Evolutionary conservation across 257 asterid species (phyloP).

Genomic region (Solanum raphanifolium): DNA sequence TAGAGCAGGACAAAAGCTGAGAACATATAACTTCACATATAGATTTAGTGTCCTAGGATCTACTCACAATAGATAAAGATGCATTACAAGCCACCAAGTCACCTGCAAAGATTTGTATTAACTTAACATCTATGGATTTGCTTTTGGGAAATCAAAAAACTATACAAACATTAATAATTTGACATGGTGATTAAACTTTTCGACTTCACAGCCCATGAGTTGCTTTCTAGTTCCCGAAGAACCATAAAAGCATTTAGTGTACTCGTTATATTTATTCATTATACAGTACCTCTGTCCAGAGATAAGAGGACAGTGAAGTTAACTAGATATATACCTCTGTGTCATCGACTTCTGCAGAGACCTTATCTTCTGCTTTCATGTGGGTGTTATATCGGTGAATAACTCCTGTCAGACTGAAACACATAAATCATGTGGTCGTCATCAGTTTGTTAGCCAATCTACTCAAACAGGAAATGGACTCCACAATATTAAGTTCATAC

Average conservation of each 20-base stretch:
- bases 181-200: neutral
- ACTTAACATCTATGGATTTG: neutral
- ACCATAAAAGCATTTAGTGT: neutral
- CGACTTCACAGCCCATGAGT: neutral
- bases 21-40: neutral
- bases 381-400: constrained; percentile 4
- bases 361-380: constrained; percentile 11
- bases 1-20: neutral
- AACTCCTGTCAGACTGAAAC: constrained; percentile 15
- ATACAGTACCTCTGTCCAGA: neutral
- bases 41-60: neutral
- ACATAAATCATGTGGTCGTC: neutral
- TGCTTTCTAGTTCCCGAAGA: neutral
- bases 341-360: neutral
- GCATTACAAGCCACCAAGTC: neutral
- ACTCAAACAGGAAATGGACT: neutral
- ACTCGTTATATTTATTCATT: neutral
- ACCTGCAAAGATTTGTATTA: neutral
- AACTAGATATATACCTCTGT: constrained; percentile 5
- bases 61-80: neutral
- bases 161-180: neutral
- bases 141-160: neutral
- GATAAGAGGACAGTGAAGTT: neutral
- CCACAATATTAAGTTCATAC: neutral
- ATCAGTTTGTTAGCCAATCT: neutral